Evolutionary conservation across 805 yeast species (phyloP), one percentile per base, ranked within the genome.

Genomic region (Torulaspora maleeae): DNA sequence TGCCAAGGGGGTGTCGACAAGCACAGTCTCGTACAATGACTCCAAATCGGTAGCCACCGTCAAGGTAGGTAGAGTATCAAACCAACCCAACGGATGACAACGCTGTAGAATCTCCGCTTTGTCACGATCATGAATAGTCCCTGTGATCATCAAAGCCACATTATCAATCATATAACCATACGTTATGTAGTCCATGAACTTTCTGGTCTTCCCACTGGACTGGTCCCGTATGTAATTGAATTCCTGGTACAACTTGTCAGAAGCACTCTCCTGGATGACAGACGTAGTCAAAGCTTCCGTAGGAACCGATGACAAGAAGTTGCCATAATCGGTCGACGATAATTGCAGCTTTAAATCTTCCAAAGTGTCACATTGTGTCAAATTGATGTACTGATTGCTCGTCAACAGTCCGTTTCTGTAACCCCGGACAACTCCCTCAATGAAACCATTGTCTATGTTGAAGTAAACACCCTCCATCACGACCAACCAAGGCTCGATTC

Each of bases 161-260:
- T 93, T 93, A 70, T 93, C 99, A 61, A 93, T 95, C 99, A 93
- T 93, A 70, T 95, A 93, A 9, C 97, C 95, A 63, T 90, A 93
- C 37, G 95, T 83, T 63, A 95, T 88, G 65, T 72, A 95, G 65
- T 95, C 96, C 80, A 93, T 76, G 62, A 91, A 89, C 64, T 81
- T 79, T 35, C 87, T 73, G 60, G 91, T 71, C 27, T 83, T 84
- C 48, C 88, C 89, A 28, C 83, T 82, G 4, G 96, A 81, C 66
- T 91, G 96, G 36, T 85, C 77, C 52, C 85, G 80, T 44, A 93
- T 74, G 67, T 89, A 91, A 52, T 85, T 82, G 69, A 89, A 93
- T 65, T 93, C 95, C 34, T 79, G 79, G 59, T 82, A 84, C 47
- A 93, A 71, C 64, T 85, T 87, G 52, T 75, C 76, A 20, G 83